Evolutionary conservation across 305 asterid species (phyloP), one percentile per base, ranked within the genome.

Genomic region (Fraxinus paxiana): DNA sequence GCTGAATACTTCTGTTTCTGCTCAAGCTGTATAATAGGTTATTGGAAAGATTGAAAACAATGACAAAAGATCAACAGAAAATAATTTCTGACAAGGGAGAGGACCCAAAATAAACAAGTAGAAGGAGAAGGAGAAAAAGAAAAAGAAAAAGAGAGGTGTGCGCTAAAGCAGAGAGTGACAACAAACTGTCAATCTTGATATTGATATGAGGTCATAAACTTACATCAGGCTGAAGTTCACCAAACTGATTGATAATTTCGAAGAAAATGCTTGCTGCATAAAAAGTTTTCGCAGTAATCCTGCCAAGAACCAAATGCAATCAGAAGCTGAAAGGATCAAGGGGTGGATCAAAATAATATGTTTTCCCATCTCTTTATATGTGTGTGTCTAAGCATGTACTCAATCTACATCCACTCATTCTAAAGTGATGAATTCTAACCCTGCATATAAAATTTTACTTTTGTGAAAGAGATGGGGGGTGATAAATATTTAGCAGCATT

Each of bases 221-320:
- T 83, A 94, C 99, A 84, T 96, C 98, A 80, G 99, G 97, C 84
- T 87, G 98, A 85, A 87, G 81, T 85, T 84, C 92, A 76, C 98
- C 99, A 83, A 96, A 94, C 86, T 96, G 99, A 85, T 88, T 91
- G 82, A 94, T 88, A 86, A 96, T 90, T 87, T 96, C 99, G 83
- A 96, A 92, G 89, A 94, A 94, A 81, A 92, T 91, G 88, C 98
- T 96, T 2, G 98, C 99, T 33, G 99, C 99, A 87, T 94, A 96
- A 84, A 92, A 94, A 1, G 99, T 96, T 89, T 96, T 96, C 76
- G 99, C 99, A 74, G 99, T 94, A 80, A 86, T 94, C 93, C 99
- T 92, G 96, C 78, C 78, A 82, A 84, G 76, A 86, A 65, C 56
- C 51, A 24, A 76, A 74, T 28, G 76, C 81, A 46, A 26, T 71